Evolutionary conservation across 2,329 filamentous ascomycete species (phyloP), one percentile per base, ranked within the genome.

Genomic region (Colletotrichum sojae): DNA sequence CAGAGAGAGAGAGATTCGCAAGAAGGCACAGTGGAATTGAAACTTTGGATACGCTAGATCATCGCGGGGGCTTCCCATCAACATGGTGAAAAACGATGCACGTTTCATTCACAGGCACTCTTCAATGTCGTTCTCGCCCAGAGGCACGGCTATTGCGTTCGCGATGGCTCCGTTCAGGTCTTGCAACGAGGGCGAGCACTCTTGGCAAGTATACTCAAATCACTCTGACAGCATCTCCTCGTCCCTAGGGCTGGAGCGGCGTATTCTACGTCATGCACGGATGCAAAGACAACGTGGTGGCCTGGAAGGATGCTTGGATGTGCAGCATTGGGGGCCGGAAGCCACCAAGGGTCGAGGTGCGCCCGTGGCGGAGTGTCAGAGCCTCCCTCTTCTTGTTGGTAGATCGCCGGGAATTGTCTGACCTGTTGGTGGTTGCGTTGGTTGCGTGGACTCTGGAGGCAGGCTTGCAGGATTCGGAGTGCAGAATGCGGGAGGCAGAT

Each of bases 281-380:
- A 63, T 63, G 25, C 39, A 4, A 48, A 16, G 16, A 51, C 22
- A 40, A 51, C n/a, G 22, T 45, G 43, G 52, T 56, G 43, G 52
- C 36, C 51, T 53, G 45, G 53, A 45, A 52, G 46, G 52, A 63
- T 67, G 52, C 36, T 10, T 52, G 46, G 52, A 63, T 67, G 52
- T 22, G 15, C 59, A 22, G 40, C 45, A n/a, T 53, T 53, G 64
- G 59, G 64, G 64, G 52, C 52, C 2, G 59, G 36, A 58, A 22
- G 25, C 22, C 49, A 16, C 16, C 43, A 39, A 22, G 31, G 31
- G 31, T 36, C 31, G 31, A 36, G 25, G 6, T n/a, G 45, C 39
- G 39, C 27, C 46, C 39, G 27, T 48, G 46, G 45, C 31, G 36
- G 6, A 43, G 18, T 22, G 27, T 10, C 27, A 22, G 36, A 13